Percentiles rank a stretch among this genome's conserved stretches.
These are phyloP conservation scores for Nelumbo lutea DNA, from an alignment of 164 flowering plant genomes.

Conservation along the genomic window DNA sequence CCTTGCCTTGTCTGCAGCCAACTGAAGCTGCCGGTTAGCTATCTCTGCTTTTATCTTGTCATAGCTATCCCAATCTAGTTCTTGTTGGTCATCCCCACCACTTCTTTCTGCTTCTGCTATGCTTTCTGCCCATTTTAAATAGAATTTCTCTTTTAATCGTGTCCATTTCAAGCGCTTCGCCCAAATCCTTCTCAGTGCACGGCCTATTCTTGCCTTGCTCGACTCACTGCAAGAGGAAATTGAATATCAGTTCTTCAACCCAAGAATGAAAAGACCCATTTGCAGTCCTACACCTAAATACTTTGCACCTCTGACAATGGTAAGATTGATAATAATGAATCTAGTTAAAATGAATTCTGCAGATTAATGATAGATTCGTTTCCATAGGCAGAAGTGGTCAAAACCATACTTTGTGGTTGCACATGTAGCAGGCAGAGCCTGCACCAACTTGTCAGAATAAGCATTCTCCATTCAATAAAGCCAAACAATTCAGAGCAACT, in stretches of 20 bases:
- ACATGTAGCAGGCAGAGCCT: too few relatives aligned
- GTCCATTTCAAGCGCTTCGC: slow-evolving; percentile 50
- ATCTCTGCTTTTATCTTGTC: slow-evolving; percentile 48
- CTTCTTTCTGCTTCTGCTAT: slow-evolving; percentile 67
- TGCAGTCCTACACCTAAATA: not conserved
- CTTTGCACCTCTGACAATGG: not conserved
- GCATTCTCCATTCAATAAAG: too few relatives aligned
- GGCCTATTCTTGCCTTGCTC: slow-evolving; percentile 57
- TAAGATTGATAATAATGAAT: too few relatives aligned
- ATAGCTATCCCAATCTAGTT: slow-evolving; percentile 78
- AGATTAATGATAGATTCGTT: too few relatives aligned
- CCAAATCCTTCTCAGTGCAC: slow-evolving; percentile 47
- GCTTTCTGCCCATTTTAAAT: slow-evolving; percentile 49
- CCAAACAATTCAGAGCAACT: too few relatives aligned
- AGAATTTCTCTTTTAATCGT: slow-evolving; percentile 41
- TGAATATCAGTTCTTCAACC: not conserved
- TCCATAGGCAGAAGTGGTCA: too few relatives aligned
- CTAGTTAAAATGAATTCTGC: too few relatives aligned
- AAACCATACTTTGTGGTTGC: too few relatives aligned
- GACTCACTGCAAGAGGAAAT: slow-evolving; percentile 48
- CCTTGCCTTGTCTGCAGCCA: slow-evolving; percentile 42
- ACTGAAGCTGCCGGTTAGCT: slow-evolving; percentile 32
- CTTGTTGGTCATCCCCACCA: slow-evolving; percentile 55
- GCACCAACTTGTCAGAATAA: too few relatives aligned
- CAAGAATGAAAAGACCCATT: not conserved